A percentile compares a stretch with the other conserved stretches of the same genome.
Conservation (phyloP, 805 yeast genomes). For the Candida hungchunana region DNA sequence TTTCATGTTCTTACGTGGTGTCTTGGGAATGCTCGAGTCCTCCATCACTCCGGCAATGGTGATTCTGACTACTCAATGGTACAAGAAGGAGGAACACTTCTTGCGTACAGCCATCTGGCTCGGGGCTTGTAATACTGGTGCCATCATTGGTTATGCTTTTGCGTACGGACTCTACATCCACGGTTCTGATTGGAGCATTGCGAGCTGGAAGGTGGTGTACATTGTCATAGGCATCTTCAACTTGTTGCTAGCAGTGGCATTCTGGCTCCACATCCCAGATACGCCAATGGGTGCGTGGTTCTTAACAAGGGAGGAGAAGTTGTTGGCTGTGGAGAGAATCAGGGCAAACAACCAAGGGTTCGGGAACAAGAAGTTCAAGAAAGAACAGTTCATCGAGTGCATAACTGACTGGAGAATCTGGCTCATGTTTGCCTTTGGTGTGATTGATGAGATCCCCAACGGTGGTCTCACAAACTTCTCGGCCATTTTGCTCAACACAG, state of each 20-base stretch:
- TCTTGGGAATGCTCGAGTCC: conserved; percentile 50
- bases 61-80: conserved; percentile 55
- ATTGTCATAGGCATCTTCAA: conserved; percentile 59
- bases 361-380: conserved; percentile 51
- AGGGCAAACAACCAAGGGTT: conserved; percentile 54
- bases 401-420: conserved; percentile 46
- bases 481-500: conserved; percentile 17
- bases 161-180: conserved; percentile 48
- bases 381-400: conserved; percentile 50
- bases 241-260: conserved; percentile 42
- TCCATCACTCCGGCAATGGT: conserved; percentile 55
- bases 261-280: conserved; percentile 51
- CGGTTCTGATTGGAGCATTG: conserved; percentile 36
- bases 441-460: conserved; percentile 43
- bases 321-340: conserved; percentile 47
- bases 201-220: conserved; percentile 59
- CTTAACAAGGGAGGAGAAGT: conserved; percentile 41
- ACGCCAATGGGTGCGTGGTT: conserved; percentile 48
- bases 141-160: conserved; percentile 45
- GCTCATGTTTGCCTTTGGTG: conserved; percentile 39
- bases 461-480: conserved; percentile 39
- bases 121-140: conserved; percentile 43
- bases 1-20: conserved; percentile 42
- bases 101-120: conserved; percentile 41
- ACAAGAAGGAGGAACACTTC: conserved; percentile 43